Base-by-base conservation (phyloP, 768 basidiomycete species). In the Gloeostereum incarnatum region DNA sequence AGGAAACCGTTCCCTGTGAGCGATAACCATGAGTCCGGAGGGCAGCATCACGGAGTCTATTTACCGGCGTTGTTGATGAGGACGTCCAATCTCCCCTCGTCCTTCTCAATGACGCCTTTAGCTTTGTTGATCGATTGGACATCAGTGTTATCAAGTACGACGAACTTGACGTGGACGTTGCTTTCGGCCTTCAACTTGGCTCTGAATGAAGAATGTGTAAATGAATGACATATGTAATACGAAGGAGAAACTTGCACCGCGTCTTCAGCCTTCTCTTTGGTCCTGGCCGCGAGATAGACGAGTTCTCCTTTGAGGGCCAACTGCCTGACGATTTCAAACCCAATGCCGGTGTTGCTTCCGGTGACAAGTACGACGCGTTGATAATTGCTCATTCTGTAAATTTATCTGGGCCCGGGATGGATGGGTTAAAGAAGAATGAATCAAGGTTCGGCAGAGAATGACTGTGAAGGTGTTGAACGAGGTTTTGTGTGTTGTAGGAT, bases 11-110 rank as follows among this genome's bases (percentile, higher is more conserved):
- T 46, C 2, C 59, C 59, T 62, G 16, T 34, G 36, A 8, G 8
- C n/a, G 8, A 29, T 29, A 8, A 8, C 16, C 10, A 33, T 11
- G 16, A 33, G 18, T 33, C 31, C 9, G 31, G 9, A 17, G 31
- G 10, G 10, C 31, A 17, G 8, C 11, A 33, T 8, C 8, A n/a
- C 14, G 14, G 26, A 8, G n/a, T n/a, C n/a, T n/a, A 31, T 50
- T 40, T 51, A 51, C 65, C 68, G 17, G 66, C 68, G 35, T 68
- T 71, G 51, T 71, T 69, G 29, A 71, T 62, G 27, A 71, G 58
- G 3, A 68, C 62, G 46, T 71, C 64, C 29, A 71, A 53, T 8
- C 52, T 55, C 0, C 68, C 68, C 39, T 66, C 65, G 1, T 46
- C 56, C 8, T 57, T 52, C 40, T 65, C 58, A 31, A 71, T 63